Conservation (phyloP, 192 early-diverging fungal species). For the Backusella sp. region DNA sequence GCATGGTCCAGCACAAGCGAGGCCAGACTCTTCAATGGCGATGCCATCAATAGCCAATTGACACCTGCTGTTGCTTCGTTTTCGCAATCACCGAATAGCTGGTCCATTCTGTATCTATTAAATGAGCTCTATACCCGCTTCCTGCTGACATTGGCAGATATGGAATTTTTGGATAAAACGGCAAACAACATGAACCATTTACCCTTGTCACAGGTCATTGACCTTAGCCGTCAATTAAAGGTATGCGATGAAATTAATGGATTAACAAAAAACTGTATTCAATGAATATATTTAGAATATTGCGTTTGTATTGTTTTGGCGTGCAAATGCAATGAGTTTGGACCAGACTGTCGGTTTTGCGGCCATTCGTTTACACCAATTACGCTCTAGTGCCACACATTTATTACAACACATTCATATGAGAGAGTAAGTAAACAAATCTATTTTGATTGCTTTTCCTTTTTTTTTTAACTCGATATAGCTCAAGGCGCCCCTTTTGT, state of each 20-base stretch:
- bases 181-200: constrained; percentile 47
- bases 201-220: constrained; percentile 49
- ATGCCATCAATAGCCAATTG: constrained; percentile 7
- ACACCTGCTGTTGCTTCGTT: background rate
- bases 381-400: constrained; percentile 61
- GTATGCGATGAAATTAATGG: constrained; percentile 28
- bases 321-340: constrained; percentile 41
- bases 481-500: constrained; percentile 68
- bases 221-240: constrained; percentile 49
- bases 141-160: constrained; percentile 81
- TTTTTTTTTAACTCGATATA: constrained; percentile 17
- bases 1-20: constrained; percentile 6
- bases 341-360: constrained; percentile 24
- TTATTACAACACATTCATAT: constrained; percentile 75
- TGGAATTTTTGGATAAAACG: constrained; percentile 72
- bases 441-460: background rate
- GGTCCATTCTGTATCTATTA: constrained; percentile 64
- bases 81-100: constrained; percentile 40
- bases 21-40: background rate
- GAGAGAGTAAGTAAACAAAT: constrained; percentile 55
- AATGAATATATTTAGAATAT: constrained; percentile 49
- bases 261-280: no score
- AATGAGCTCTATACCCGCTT: constrained; percentile 72
- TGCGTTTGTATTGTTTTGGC: constrained; percentile 78
- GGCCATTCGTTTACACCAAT: constrained; percentile 46